Conservation (phyloP, 2,329 filamentous ascomycete species). For the Fusarium sp. region DNA sequence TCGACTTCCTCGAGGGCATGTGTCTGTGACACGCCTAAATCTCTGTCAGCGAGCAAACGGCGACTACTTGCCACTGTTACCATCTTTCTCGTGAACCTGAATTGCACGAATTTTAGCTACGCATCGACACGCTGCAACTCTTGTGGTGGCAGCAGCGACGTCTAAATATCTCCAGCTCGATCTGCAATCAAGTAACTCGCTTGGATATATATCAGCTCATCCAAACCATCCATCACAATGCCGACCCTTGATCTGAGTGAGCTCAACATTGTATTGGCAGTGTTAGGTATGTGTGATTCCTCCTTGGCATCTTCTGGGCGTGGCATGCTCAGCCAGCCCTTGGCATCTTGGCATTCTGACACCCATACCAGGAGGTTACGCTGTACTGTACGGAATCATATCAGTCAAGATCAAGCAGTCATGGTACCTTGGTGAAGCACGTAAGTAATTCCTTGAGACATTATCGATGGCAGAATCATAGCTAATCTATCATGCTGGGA, state of each 20-base stretch:
- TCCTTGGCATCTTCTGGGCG: constrained; percentile 6
- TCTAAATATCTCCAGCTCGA: constrained; percentile 9
- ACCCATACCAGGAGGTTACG: constrained; percentile 55
- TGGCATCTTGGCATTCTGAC: constrained; percentile 26
- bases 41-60: not conserved
- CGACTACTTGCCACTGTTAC: not conserved
- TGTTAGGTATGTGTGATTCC: constrained; percentile 53
- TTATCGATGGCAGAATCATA: not conserved
- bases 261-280: constrained; percentile 62
- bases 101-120: not conserved
- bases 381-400: constrained; percentile 60
- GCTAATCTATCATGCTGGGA: not conserved
- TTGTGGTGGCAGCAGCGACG: not conserved
- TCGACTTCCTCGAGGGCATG: not conserved
- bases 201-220: not conserved
- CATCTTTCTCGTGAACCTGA: not conserved
- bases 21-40: constrained; percentile 3
- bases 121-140: not conserved
- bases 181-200: not conserved
- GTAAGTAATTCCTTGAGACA: constrained; percentile 49
- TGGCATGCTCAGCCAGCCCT: constrained; percentile 18
- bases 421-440: constrained; percentile 66
- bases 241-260: constrained; percentile 58
- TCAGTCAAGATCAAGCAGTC: constrained; percentile 64
- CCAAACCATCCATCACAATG: constrained; percentile 15